phyloP scores from a whole-genome alignment of 2,329 filamentous ascomycete genomes.

The Colletotrichum lini region DNA sequence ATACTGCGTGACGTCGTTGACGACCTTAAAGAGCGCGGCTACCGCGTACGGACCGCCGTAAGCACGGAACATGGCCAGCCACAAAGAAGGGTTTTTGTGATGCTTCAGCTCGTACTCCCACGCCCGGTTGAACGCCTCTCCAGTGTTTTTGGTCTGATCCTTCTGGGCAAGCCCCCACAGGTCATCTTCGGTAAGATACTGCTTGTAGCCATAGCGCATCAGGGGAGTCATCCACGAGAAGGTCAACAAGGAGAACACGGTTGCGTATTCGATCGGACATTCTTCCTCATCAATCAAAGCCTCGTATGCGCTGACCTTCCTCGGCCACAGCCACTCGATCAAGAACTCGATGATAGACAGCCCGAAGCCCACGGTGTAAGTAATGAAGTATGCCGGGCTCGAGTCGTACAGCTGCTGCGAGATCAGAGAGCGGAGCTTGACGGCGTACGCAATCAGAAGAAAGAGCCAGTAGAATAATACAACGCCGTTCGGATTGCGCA shows the following conservation, averaged over 20 bases:
- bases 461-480: constrained; percentile 95
- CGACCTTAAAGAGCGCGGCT: constrained; percentile 88
- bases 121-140: constrained; percentile 76
- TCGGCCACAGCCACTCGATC: constrained; percentile 90
- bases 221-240: constrained; percentile 99
- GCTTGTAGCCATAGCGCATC: constrained; percentile 95
- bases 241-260: constrained; percentile 92
- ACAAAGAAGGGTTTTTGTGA: constrained; percentile 81
- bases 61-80: constrained; percentile 86
- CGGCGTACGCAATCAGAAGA: constrained; percentile 80
- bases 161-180: constrained; percentile 89
- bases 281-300: constrained; percentile 72
- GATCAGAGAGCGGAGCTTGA: constrained; percentile 90
- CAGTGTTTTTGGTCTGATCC: constrained; percentile 84
- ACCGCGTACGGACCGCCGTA: constrained; percentile 89
- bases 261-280: constrained; percentile 88
- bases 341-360: constrained; percentile 79
- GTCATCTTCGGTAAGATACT: constrained; percentile 93
- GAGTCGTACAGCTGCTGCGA: constrained; percentile 80
- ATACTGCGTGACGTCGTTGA: constrained; percentile 89
- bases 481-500: constrained; percentile 87
- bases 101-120: constrained; percentile 84
- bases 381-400: constrained; percentile 81
- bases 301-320: constrained; percentile 75
- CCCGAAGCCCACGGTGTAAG: constrained; percentile 80